Evolutionary conservation across 2,329 filamentous ascomycete genomes (phyloP).

Genomic region (Exophiala oligosperma): DNA sequence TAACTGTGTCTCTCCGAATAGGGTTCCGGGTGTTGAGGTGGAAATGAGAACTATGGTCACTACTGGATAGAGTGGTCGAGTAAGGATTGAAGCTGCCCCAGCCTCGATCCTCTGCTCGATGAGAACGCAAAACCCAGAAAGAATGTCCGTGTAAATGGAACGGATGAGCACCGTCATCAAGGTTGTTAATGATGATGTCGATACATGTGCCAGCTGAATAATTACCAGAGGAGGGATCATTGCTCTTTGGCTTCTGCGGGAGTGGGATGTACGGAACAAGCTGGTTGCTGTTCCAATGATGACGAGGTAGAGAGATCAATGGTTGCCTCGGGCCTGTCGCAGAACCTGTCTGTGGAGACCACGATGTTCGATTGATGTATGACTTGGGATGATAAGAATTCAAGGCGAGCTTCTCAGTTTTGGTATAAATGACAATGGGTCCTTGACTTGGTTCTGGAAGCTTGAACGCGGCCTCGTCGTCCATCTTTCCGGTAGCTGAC

Average conservation of each 20-base stretch:
- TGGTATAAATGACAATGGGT: constrained; percentile 48
- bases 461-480: constrained; percentile 28
- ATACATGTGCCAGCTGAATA: constrained; percentile 36
- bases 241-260: background rate
- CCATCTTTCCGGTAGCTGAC: too few relatives aligned
- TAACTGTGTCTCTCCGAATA: constrained; percentile 7
- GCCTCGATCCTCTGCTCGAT: constrained; percentile 17
- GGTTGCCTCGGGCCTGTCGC: constrained; percentile 23
- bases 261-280: constrained; percentile 31
- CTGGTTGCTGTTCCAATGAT: constrained; percentile 45
- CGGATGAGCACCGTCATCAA: constrained; percentile 42
- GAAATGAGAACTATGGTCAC: too few relatives aligned
- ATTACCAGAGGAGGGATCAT: background rate
- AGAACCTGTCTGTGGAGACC: constrained; percentile 38
- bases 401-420: constrained; percentile 45
- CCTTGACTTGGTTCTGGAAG: constrained; percentile 31
- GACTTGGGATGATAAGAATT: constrained; percentile 46
- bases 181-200: constrained; percentile 41
- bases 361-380: constrained; percentile 51
- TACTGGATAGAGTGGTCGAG: background rate
- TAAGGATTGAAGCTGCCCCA: constrained; percentile 8
- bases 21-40: background rate
- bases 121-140: constrained; percentile 42
- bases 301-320: constrained; percentile 37
- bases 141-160: constrained; percentile 56